These are phyloP conservation scores for Mesembryanthemum crystallinum DNA, from an alignment of 148 eudicot genomes.

Conservation along the genomic window DNA sequence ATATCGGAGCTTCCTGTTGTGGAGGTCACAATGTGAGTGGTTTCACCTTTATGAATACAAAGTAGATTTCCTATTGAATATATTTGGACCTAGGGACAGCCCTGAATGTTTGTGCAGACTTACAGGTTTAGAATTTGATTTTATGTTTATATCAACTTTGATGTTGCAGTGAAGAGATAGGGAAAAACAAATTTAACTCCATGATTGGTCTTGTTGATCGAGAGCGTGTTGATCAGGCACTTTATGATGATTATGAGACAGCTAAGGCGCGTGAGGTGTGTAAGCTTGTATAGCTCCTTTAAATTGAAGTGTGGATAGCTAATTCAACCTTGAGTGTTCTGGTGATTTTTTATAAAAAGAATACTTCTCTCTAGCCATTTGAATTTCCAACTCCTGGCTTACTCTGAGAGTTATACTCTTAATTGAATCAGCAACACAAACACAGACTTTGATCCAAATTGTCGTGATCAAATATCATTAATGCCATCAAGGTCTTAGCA, in stretches of 20 bases:
- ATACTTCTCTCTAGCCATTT: too few species aligned
- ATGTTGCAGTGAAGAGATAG: conserved; percentile 81
- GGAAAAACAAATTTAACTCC: conserved; percentile 77
- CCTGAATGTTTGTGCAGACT: neutral
- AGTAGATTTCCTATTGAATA: neutral
- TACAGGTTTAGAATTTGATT: conserved; percentile 3
- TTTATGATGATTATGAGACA: conserved; percentile 90
- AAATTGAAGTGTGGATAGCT: neutral
- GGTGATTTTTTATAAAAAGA: too few species aligned
- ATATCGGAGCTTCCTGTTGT: conserved; percentile 87
- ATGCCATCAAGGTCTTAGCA: too few species aligned
- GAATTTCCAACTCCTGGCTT: too few species aligned
- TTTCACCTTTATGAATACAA: neutral
- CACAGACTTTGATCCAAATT: too few species aligned
- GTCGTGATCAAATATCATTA: too few species aligned
- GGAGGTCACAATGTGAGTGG: conserved; percentile 74
- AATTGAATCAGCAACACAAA: too few species aligned
- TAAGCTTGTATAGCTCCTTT: conserved; percentile 18
- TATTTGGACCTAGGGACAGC: neutral
- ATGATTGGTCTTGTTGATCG: conserved; percentile 96
- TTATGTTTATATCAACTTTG: conserved; percentile 16
- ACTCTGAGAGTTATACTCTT: too few species aligned
- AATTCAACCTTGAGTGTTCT: neutral
- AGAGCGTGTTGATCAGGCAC: conserved; percentile 75
- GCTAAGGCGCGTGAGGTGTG: conserved; percentile 90